Evolutionary conservation across 2,329 filamentous ascomycete species (phyloP).

Genomic region (Fusarium tupiense): DNA sequence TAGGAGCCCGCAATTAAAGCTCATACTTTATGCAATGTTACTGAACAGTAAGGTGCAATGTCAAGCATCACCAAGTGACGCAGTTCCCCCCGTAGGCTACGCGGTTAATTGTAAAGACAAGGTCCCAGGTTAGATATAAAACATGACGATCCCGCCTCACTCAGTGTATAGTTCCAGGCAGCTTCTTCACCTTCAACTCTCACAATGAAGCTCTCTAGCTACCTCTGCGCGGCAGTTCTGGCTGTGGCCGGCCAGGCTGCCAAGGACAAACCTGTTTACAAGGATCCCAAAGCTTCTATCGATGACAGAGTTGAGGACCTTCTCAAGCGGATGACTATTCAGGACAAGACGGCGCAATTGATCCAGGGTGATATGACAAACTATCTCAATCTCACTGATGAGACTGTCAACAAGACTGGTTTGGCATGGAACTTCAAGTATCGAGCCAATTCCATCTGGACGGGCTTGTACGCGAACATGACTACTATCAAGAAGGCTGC

Average conservation of each 20-base stretch:
- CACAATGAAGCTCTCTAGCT: slow-evolving; percentile 46
- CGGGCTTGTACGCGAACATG: slow-evolving; percentile 73
- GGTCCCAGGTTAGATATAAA: slow-evolving; percentile 19
- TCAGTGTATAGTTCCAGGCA: not conserved
- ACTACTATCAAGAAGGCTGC: slow-evolving; percentile 71
- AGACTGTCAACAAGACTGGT: slow-evolving; percentile 73
- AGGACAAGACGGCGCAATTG: slow-evolving; percentile 77
- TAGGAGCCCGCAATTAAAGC: not conserved
- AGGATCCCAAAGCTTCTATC: slow-evolving; percentile 68
- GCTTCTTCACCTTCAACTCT: slow-evolving; percentile 3
- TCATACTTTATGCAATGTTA: not conserved
- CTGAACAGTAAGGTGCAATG: not conserved
- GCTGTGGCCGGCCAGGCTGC: slow-evolving; percentile 39
- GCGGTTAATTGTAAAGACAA: slow-evolving; percentile 35
- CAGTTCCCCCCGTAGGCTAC: not conserved
- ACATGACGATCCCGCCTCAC: slow-evolving; percentile 10
- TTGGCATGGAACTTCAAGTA: slow-evolving; percentile 72
- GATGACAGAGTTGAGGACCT: slow-evolving; percentile 74
- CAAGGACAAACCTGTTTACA: slow-evolving; percentile 61
- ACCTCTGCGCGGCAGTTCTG: slow-evolving; percentile 38
- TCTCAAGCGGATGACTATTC: slow-evolving; percentile 76
- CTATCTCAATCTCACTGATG: slow-evolving; percentile 75
- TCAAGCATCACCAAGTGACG: not conserved
- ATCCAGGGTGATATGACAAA: slow-evolving; percentile 77
- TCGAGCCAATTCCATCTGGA: slow-evolving; percentile 76